Conservation (phyloP, 108 stramenopile species). For the Nitzschia sp. region DNA sequence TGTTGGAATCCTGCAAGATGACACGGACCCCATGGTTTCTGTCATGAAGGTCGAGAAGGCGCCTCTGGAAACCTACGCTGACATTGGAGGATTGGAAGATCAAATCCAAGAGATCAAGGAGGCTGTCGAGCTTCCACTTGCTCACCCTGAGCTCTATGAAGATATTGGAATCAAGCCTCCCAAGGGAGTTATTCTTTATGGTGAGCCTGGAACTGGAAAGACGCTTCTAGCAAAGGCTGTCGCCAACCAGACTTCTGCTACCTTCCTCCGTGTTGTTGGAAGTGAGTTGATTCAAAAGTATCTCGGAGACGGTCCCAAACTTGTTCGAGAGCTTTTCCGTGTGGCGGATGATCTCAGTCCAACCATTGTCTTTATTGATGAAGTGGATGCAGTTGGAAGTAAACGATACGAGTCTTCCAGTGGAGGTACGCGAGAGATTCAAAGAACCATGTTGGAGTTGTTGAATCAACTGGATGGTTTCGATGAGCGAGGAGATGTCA, state of each 20-base stretch:
- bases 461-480: slow-evolving; percentile 99
- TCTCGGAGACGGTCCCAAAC: slow-evolving; percentile 98
- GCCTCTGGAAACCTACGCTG: slow-evolving; percentile 96
- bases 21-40: slow-evolving; percentile 96
- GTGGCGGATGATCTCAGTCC: slow-evolving; percentile 95
- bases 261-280: slow-evolving; percentile 94
- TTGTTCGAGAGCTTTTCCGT: slow-evolving; percentile 97
- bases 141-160: slow-evolving; percentile 99
- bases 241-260: slow-evolving; percentile 98
- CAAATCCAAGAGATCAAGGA: slow-evolving; percentile 99
- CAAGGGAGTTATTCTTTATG: slow-evolving; percentile 98
- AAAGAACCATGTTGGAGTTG: slow-evolving; percentile 99
- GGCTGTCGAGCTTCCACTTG: slow-evolving; percentile 97
- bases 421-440: slow-evolving; percentile 96
- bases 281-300: slow-evolving; percentile 99
- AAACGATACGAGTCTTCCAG: slow-evolving; percentile 96
- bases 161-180: slow-evolving; percentile 97
- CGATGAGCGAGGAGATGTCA: slow-evolving; percentile 97
- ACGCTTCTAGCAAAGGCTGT: slow-evolving; percentile 98
- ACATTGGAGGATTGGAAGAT: slow-evolving; percentile 97
- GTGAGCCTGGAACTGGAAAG: slow-evolving; percentile 98
- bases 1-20: slow-evolving; percentile 96
- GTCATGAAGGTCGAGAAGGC: slow-evolving; percentile 99
- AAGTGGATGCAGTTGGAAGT: slow-evolving; percentile 97
- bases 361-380: slow-evolving; percentile 99